phyloP scores from a whole-genome alignment of 768 basidiomycete genomes.

The Mycena belliarum region DNA sequence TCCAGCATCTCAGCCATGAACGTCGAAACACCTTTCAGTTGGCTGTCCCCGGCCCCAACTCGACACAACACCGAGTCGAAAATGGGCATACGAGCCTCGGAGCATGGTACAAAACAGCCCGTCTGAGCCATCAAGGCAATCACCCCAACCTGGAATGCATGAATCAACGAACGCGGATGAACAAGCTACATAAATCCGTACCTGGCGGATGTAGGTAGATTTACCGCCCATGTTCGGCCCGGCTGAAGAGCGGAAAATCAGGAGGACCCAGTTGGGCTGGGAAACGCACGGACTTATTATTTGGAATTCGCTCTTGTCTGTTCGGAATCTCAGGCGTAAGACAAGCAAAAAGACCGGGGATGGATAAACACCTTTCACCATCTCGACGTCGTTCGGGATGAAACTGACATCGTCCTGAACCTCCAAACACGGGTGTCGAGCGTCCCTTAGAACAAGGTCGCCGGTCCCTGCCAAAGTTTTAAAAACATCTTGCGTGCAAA shows the following conservation, averaged over 20 bases:
- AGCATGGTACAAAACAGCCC: constrained; percentile 94
- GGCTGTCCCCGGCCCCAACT: constrained; percentile 97
- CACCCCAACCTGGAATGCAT: constrained; percentile 69
- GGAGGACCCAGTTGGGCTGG: background rate
- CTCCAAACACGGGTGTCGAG: constrained; percentile 95
- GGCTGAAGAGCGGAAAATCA: constrained; percentile 42
- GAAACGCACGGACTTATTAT: constrained; percentile 74
- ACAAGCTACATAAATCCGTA: constrained; percentile 25
- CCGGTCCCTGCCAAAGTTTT: constrained; percentile 60
- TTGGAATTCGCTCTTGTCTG: constrained; percentile 87
- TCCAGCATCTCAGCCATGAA: constrained; percentile 99
- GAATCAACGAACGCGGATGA: background rate
- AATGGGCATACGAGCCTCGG: constrained; percentile 81
- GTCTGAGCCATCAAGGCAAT: constrained; percentile 95
- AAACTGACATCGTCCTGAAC: constrained; percentile 95
- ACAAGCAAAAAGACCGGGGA: background rate
- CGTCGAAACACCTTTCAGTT: constrained; percentile 95
- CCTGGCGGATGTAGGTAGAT: constrained; percentile 94
- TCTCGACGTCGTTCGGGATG: constrained; percentile 93
- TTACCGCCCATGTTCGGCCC: constrained; percentile 99
- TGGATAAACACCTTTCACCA: constrained; percentile 73
- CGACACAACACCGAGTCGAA: constrained; percentile 96
- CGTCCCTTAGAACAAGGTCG: constrained; percentile 77
- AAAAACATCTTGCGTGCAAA: background rate
- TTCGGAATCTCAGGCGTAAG: background rate